Evolutionary conservation across 805 yeast species (phyloP).

Genomic region (Dipodascopsis uninucleata): DNA sequence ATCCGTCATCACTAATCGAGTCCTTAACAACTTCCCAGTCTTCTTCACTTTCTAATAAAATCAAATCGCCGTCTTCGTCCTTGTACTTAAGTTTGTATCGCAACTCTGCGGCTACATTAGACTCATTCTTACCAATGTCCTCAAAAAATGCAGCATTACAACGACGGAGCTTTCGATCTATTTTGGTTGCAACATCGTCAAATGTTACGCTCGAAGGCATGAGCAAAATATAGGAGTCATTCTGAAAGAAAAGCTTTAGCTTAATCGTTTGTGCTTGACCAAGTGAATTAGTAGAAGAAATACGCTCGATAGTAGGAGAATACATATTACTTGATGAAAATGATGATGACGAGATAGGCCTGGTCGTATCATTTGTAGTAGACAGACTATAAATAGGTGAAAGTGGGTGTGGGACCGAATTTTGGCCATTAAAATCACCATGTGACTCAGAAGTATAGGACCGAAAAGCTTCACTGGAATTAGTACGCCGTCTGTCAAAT

Average conservation of each 20-base stretch:
- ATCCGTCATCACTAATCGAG: slow-evolving; percentile 18
- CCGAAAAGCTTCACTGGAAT: not conserved
- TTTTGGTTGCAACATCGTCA: slow-evolving; percentile 52
- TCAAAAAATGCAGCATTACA: slow-evolving; percentile 46
- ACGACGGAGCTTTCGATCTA: slow-evolving; percentile 54
- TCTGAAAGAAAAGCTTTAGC: slow-evolving; percentile 37
- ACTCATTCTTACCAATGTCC: slow-evolving; percentile 26
- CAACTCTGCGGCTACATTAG: slow-evolving; percentile 1
- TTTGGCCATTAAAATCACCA: not conserved
- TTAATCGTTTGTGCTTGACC: slow-evolving; percentile 30
- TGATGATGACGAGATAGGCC: slow-evolving; percentile 25
- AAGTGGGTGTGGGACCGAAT: not conserved
- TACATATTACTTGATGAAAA: slow-evolving; percentile 32
- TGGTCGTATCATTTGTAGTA: too few relatives aligned
- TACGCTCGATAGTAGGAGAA: too few relatives aligned
- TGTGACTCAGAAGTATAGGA: not conserved
- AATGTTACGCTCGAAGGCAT: slow-evolving; percentile 53
- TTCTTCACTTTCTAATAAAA: slow-evolving; percentile 34
- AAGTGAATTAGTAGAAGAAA: slow-evolving; percentile 18
- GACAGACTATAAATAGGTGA: not conserved
- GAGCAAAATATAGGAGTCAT: slow-evolving; percentile 56
- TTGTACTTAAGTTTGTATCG: slow-evolving; percentile 59
- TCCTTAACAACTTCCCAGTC: slow-evolving; percentile 25
- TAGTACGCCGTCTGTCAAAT: not conserved
- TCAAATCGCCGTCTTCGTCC: slow-evolving; percentile 95